These are phyloP conservation scores for Talaromyces sp. DNA, from an alignment of 2,329 filamentous ascomycete genomes.

Conservation along the genomic window DNA sequence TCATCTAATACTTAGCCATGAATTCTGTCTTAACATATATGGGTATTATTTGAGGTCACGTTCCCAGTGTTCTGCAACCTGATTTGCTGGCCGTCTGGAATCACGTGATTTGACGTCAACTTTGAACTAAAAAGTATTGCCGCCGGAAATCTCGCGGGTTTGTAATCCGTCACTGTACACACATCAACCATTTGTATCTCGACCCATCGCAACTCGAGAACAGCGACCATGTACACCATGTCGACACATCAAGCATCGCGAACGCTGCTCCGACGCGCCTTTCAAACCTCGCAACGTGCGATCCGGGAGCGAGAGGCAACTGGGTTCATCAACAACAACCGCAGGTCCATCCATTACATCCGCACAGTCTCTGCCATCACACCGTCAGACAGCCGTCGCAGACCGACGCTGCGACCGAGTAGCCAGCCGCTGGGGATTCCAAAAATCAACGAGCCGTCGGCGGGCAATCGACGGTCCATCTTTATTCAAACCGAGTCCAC, in stretches of 20 bases:
- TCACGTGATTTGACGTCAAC: constrained; percentile 13
- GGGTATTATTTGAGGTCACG: too few species aligned
- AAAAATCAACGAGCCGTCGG: constrained; percentile 35
- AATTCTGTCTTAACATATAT: too few species aligned
- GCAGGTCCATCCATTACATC: constrained; percentile 21
- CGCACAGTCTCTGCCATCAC: constrained; percentile 44
- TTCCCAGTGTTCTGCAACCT: background rate
- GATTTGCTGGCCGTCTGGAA: background rate
- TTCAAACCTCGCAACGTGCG: constrained; percentile 20
- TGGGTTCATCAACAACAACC: constrained; percentile 21
- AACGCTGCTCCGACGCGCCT: constrained; percentile 26
- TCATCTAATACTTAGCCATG: background rate
- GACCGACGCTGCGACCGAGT: constrained; percentile 42
- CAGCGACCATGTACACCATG: constrained; percentile 19
- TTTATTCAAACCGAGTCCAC: constrained; percentile 98
- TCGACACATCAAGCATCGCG: constrained; percentile 29
- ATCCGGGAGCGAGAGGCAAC: constrained; percentile 16
- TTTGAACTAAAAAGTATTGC: background rate
- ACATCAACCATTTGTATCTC: background rate
- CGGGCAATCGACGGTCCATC: constrained; percentile 62
- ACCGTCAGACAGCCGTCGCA: constrained; percentile 42
- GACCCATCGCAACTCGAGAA: background rate
- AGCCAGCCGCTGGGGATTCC: constrained; percentile 36
- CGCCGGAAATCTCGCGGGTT: constrained; percentile 2
- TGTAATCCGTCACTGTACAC: constrained; percentile 4